phyloP scores from a whole-genome alignment of 371 early-diverging fungal genomes.

The Mortierella sp. region DNA sequence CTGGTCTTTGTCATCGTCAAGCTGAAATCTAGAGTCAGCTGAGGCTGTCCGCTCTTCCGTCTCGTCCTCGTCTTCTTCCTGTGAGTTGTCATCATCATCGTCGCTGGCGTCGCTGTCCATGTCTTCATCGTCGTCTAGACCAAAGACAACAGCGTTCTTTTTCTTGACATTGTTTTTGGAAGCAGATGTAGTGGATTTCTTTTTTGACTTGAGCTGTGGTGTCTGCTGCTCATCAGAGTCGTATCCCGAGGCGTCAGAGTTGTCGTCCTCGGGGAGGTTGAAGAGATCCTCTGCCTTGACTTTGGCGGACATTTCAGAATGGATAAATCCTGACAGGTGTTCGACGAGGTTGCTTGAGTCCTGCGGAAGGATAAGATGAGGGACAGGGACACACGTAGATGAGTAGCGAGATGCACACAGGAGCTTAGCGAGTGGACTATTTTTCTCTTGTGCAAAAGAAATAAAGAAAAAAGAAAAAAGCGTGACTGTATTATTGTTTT shows the following conservation, averaged over 20 bases:
- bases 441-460: neutral
- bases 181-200: neutral
- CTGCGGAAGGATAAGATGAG: too few species aligned
- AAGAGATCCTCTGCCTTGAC: constrained; percentile 37
- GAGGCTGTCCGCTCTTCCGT: neutral
- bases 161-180: constrained; percentile 1
- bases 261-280: constrained; percentile 22
- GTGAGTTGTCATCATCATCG: constrained; percentile 49
- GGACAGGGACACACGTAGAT: too few species aligned
- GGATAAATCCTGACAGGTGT: too few species aligned
- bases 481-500: constrained; percentile 33
- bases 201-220: constrained; percentile 15
- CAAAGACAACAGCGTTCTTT: constrained; percentile 41
- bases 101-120: constrained; percentile 24
- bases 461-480: constrained; percentile 16
- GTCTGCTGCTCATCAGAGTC: constrained; percentile 39
- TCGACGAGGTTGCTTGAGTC: too few species aligned
- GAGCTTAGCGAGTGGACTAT: too few species aligned
- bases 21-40: constrained; percentile 22
- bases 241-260: constrained; percentile 31
- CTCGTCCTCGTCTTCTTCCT: constrained; percentile 39
- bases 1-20: constrained; percentile 12
- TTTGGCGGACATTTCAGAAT: constrained; percentile 19
- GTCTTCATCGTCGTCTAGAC: constrained; percentile 52
- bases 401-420: too few species aligned